Conservation (phyloP, 148 eudicot genomes). For the Heliosperma pusillum region DNA sequence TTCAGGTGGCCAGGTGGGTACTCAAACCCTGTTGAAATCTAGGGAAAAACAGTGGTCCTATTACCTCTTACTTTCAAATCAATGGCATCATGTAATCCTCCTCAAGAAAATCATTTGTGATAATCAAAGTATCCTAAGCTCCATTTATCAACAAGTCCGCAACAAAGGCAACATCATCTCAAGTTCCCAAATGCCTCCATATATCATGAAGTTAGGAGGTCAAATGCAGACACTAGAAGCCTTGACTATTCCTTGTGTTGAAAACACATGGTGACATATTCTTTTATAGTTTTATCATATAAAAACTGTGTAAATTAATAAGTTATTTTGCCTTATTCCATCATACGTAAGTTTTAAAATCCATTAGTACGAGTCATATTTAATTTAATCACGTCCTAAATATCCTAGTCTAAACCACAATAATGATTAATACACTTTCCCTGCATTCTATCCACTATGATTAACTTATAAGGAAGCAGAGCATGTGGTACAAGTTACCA, state of each 20-base stretch:
- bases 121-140: background rate
- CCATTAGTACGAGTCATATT: background rate
- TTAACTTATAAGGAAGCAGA: background rate
- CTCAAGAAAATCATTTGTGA: background rate
- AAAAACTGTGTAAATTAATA: background rate
- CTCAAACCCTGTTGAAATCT: background rate
- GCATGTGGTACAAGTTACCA: constrained; percentile 21
- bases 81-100: background rate
- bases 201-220: background rate
- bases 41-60: background rate
- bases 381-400: too few species aligned
- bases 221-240: background rate
- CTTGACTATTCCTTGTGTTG: background rate
- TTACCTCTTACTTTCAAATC: background rate
- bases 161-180: background rate
- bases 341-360: background rate
- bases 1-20: background rate
- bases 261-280: background rate
- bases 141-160: background rate
- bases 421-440: background rate
- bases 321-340: background rate
- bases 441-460: background rate
- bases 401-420: too few species aligned
- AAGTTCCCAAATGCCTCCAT: background rate
- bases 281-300: background rate